Conservation (phyloP, 768 basidiomycete genomes). For the Mycena floridula region DNA sequence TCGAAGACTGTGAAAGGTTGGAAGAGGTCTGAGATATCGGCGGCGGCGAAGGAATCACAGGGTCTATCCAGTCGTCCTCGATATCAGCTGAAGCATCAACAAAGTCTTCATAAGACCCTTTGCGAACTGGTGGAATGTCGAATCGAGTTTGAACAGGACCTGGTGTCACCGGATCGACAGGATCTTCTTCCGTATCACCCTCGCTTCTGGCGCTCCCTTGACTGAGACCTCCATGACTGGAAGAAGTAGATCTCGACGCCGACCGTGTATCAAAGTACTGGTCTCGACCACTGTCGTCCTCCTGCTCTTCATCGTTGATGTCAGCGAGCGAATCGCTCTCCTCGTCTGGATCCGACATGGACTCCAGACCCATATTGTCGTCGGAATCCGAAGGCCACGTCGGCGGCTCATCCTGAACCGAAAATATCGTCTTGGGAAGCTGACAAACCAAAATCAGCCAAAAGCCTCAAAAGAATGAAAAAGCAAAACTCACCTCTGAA, state of each 20-base stretch:
- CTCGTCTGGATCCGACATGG: conserved; percentile 76
- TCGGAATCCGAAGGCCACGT: conserved; percentile 75
- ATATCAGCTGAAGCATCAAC: conserved; percentile 20
- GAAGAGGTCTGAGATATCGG: conserved; percentile 9
- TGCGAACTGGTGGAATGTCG: no score
- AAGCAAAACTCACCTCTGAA: conserved; percentile 45
- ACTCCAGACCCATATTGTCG: conserved; percentile 73
- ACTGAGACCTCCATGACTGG: conserved; percentile 30
- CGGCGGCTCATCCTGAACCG: conserved; percentile 84
- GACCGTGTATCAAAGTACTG: conserved; percentile 50
- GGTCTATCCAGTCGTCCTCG: conserved; percentile 66
- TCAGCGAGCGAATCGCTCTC: conserved; percentile 26
- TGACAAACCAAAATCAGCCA: conserved; percentile 16
- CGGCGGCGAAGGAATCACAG: conserved; percentile 41
- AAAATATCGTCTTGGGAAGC: conserved; percentile 71
- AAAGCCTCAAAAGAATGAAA: conserved; percentile 3
- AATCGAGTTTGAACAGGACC: conserved; percentile 40
- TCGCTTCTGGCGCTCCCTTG: conserved; percentile 29
- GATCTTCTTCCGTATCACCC: conserved; percentile 68
- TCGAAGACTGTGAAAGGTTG: conserved; percentile 2
- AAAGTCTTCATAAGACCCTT: neutral
- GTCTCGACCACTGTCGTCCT: conserved; percentile 21
- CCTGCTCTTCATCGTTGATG: conserved; percentile 6
- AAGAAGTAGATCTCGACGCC: conserved; percentile 30
- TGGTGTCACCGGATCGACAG: conserved; percentile 65